Conservation (phyloP, 202 grass and related monocot species). For the Digitaria exilis region DNA sequence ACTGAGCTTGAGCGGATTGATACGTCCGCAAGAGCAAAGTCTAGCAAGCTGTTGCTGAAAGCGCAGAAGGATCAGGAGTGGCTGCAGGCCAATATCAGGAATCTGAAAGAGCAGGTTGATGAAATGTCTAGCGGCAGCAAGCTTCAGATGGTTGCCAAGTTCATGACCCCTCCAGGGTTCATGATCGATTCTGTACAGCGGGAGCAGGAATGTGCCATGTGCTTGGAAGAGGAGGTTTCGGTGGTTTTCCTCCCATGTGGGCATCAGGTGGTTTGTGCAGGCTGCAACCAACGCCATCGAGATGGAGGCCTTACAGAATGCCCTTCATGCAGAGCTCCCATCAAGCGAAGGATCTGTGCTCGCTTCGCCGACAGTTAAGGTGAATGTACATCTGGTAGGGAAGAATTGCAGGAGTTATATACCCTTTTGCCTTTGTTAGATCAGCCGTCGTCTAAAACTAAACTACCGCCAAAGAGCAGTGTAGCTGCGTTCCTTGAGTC, state of each 20-base stretch:
- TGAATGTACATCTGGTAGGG: not conserved
- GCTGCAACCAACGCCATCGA: slow-evolving; percentile 63
- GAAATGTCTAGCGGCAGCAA: slow-evolving; percentile 46
- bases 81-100: slow-evolving; percentile 48
- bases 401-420: not conserved
- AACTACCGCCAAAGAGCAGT: not conserved
- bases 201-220: slow-evolving; percentile 76
- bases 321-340: slow-evolving; percentile 64
- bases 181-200: slow-evolving; percentile 51
- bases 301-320: slow-evolving; percentile 68
- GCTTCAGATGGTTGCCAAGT: slow-evolving; percentile 35
- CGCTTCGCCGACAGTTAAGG: slow-evolving; percentile 47
- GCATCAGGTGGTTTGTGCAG: slow-evolving; percentile 70
- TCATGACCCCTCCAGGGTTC: slow-evolving; percentile 26
- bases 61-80: slow-evolving; percentile 59
- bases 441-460: not conserved
- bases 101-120: slow-evolving; percentile 49
- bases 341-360: slow-evolving; percentile 54
- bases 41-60: slow-evolving; percentile 56
- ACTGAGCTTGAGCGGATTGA: slow-evolving; percentile 54
- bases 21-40: slow-evolving; percentile 52
- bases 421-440: slow-evolving; percentile 1
- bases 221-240: slow-evolving; percentile 69
- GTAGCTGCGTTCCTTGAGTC: not conserved
- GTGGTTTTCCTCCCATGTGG: slow-evolving; percentile 79